Base-by-base conservation (phyloP, 2,329 filamentous ascomycete species). In the Waltergamsia citrina region DNA sequence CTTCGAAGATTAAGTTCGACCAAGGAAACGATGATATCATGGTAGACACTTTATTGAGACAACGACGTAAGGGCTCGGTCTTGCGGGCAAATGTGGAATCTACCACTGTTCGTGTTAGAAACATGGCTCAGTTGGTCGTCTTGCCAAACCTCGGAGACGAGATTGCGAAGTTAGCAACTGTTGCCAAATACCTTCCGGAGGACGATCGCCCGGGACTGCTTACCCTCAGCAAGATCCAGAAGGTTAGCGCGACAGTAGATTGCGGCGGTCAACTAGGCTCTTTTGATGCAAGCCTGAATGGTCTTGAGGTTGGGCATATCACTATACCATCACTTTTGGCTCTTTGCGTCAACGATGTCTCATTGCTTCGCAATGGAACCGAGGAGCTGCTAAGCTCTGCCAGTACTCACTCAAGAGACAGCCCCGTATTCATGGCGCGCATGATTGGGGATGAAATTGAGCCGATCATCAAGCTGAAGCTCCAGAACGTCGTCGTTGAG, bases 371-470 rank as follows among this genome's bases (percentile, higher is more conserved):
- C 23, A 86, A 87, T 43, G 62, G 67, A 3, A 63, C 62, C 0
- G 85, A 94, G 50, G 73, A 85, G 30, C 63, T 98, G 10, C 47
- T 96, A 5, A 78, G 78, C 26, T 76, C 67, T 15, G 47, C 49
- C 10, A 31, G 44, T 9, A 47, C 49, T n/a, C 44, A 45, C 6
- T 41, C 49, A 26, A 52, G 44, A 14, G 51, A 53, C 6, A 22
- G 20, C 6, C 58, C 60, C 2, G 85, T 88, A 42, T 54, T 96
- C 34, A 94, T 94, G 79, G 75, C 84, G 38, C 75, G 92, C 32
- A 83, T 94, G 61, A 84, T 98, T 43, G 86, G 86, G 1, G 88
- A 96, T 51, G 90, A 96, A 52, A 85, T 93, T 60, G 90, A 96
- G 42, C 90, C 93, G 0, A 78, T 85, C 6, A 66, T 95, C 43